Evolutionary conservation across 2,329 filamentous ascomycete genomes (phyloP), one percentile per base, ranked within the genome.

Genomic region (Zymoseptoria pseudotritici): DNA sequence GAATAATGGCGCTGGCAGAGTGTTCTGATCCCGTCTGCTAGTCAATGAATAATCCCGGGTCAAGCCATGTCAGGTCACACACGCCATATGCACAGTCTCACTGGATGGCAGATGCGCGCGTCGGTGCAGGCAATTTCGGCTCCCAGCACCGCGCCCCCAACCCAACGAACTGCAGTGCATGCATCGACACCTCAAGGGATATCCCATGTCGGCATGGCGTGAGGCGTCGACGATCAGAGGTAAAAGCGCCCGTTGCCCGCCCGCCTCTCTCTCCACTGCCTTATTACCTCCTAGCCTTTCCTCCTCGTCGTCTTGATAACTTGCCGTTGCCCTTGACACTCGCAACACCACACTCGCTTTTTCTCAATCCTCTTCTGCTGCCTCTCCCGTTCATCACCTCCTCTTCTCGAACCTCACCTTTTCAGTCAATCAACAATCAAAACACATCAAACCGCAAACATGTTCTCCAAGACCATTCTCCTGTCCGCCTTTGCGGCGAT

Each of bases 391-490:
- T 17, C 5, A 42, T 17, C 13, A 17, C 2, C 26, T 29, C 2
- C 26, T 29, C 26, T 29, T 7, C 26, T 29, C 26, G 26, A 17
- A 5, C 13, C 36, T 42, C 10, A 11, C 36, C 17, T 13, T 42
- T 42, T 17, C 36, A 13, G 1, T 17, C 36, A 42, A 42, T 42
- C 36, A 42, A 42, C 36, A 29, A 7, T 22, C 21, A 3, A 42
- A 1, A 42, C 11, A 19, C 17, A 54, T n/a, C 52, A 50, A 42
- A 53, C 51, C 49, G 55, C 46, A 53, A 77, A 64, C 57, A 85
- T 85, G 83, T 78, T 83, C 70, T 70, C 78, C 68, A 76, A 77
- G 61, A 71, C 76, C 65, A 61, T 84, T 63, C 63, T 84, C 64
- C 75, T 77, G 55, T 69, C 74, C 65, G 76, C 76, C 19, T 73